These are phyloP conservation scores for Lipomyces japonicus DNA, from an alignment of 805 yeast species.

Conservation along the genomic window DNA sequence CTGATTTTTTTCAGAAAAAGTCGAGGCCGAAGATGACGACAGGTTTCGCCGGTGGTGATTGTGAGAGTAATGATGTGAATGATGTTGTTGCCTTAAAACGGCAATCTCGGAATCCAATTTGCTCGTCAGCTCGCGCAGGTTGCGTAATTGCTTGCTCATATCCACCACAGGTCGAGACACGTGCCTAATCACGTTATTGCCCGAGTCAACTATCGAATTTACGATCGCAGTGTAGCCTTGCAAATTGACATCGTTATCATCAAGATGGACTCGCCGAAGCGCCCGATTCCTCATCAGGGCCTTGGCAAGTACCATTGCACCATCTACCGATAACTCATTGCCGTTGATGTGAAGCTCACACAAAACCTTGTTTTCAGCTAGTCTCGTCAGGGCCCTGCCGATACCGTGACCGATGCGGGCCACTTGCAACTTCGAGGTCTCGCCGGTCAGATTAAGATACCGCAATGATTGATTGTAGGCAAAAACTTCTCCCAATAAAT, in stretches of 20 bases:
- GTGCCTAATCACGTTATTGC: constrained; percentile 4
- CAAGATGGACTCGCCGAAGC: constrained; percentile 24
- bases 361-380: constrained; percentile 21
- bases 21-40: constrained; percentile 1
- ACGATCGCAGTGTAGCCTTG: constrained; percentile 30
- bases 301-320: constrained; percentile 29
- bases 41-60: constrained; percentile 6
- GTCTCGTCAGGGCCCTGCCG: constrained; percentile 25
- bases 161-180: constrained; percentile 18
- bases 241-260: constrained; percentile 29
- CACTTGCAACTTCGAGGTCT: constrained; percentile 31
- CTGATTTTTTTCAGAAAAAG: background rate
- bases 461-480: constrained; percentile 21
- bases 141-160: constrained; percentile 12
- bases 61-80: too few species aligned
- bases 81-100: constrained; percentile 13
- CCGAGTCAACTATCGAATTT: constrained; percentile 18
- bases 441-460: constrained; percentile 29
- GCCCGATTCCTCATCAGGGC: constrained; percentile 24
- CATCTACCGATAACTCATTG: constrained; percentile 31
- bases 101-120: constrained; percentile 20
- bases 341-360: constrained; percentile 26
- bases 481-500: constrained; percentile 29
- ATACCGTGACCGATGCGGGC: constrained; percentile 30
- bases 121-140: constrained; percentile 7